Conservation (phyloP, 257 asterid species). For the Jacaranda mimosifolia region DNA sequence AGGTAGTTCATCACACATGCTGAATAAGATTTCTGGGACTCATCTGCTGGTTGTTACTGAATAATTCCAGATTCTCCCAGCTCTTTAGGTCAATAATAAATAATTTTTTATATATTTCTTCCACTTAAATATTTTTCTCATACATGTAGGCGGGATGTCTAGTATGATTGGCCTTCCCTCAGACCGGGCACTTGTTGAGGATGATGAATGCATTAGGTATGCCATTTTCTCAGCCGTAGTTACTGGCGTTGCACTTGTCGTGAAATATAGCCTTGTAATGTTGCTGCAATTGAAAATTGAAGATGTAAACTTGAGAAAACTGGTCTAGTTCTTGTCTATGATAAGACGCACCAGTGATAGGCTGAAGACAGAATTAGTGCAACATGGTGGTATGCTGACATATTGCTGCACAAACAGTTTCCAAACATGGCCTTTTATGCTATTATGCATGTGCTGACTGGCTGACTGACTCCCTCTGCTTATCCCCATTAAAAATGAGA, state of each 20-base stretch:
- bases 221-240: slow-evolving; percentile 1
- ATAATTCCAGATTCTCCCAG: slow-evolving; percentile 6
- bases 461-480: not conserved
- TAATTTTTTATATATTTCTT: not conserved
- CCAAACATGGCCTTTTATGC: not conserved
- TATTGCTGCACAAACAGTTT: not conserved
- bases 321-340: not conserved
- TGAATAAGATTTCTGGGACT: not conserved
- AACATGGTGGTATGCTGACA: not conserved
- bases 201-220: slow-evolving; percentile 79
- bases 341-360: not conserved
- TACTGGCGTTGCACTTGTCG: not conserved
- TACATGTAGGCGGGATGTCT: slow-evolving; percentile 69
- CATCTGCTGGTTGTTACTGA: not conserved
- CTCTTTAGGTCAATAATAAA: not conserved
- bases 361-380: not conserved
- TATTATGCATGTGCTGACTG: no score
- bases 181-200: slow-evolving; percentile 85
- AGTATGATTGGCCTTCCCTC: slow-evolving; percentile 96
- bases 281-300: not conserved
- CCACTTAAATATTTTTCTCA: slow-evolving; percentile 12
- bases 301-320: not conserved
- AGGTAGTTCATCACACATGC: not conserved
- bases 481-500: not conserved
- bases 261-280: not conserved